A percentile compares a stretch with the other conserved stretches of the same genome.
Evolutionary conservation across 192 early-diverging fungal genomes (phyloP).

Genomic region (Diversispora eburnea): DNA sequence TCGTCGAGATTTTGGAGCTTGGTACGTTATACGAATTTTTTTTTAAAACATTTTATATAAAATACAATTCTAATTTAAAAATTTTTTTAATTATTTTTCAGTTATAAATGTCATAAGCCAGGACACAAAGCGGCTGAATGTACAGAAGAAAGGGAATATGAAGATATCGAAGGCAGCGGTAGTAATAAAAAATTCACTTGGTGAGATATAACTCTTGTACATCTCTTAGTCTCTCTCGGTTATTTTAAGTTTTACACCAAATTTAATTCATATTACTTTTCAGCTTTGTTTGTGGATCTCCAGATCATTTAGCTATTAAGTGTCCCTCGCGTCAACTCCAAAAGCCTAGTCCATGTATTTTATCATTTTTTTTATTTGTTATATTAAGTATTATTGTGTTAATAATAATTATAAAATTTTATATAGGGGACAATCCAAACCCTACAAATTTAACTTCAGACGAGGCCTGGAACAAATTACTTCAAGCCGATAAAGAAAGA

Average conservation of each 20-base stretch:
- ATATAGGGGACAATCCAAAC: neutral
- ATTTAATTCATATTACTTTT: neutral
- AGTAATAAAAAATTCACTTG: neutral
- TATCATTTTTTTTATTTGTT: neutral
- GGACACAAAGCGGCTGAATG: constrained; percentile 8
- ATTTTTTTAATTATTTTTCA: neutral
- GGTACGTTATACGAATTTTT: neutral
- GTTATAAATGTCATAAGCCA: constrained; percentile 3
- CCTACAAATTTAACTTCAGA: neutral
- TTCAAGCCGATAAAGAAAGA: neutral
- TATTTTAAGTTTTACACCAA: too few species aligned
- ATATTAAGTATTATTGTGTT: neutral
- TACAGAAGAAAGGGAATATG: constrained; percentile 1
- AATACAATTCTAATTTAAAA: neutral
- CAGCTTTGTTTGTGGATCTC: neutral
- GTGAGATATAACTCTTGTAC: neutral
- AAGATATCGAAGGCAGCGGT: neutral
- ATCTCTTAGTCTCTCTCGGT: too few species aligned
- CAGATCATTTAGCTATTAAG: neutral
- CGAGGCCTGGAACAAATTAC: constrained; percentile 3
- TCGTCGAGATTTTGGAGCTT: neutral
- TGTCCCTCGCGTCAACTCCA: neutral
- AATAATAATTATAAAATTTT: neutral
- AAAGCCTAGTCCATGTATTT: constrained; percentile 3
- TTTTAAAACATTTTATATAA: neutral